Evolutionary conservation across 2,329 filamentous ascomycete species (phyloP).

Genomic region (Botryotinia convoluta): DNA sequence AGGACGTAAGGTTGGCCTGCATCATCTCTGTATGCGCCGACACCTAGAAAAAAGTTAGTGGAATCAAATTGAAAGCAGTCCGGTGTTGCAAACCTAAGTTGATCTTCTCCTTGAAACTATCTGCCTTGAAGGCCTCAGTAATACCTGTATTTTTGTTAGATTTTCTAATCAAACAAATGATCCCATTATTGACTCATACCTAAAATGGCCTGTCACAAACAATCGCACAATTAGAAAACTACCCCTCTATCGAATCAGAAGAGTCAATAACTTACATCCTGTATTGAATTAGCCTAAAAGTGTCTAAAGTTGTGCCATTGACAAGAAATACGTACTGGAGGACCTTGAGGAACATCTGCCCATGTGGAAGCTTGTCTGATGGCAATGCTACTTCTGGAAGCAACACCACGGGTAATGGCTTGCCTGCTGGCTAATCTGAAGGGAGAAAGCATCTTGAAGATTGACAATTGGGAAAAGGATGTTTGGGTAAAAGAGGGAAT

Average conservation of each 20-base stretch:
- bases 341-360: conserved; percentile 88
- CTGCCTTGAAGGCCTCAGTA: conserved; percentile 98
- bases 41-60: conserved; percentile 54
- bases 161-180: conserved; percentile 23
- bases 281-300: conserved; percentile 22
- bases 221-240: conserved; percentile 33
- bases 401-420: conserved; percentile 37
- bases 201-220: conserved; percentile 63
- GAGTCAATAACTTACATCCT: conserved; percentile 40
- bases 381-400: conserved; percentile 31
- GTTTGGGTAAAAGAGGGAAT: neutral
- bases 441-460: conserved; percentile 53
- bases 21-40: conserved; percentile 98
- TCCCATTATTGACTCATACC: conserved; percentile 50
- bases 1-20: conserved; percentile 97
- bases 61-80: conserved; percentile 14
- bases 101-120: conserved; percentile 92
- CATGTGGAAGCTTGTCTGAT: conserved; percentile 63
- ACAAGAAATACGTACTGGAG: conserved; percentile 66
- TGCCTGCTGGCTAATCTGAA: conserved; percentile 54
- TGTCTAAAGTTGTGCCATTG: conserved; percentile 10
- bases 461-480: neutral
- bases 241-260: conserved; percentile 34
- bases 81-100: conserved; percentile 72
- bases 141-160: conserved; percentile 58